phyloP scores from a whole-genome alignment of 805 yeast genomes.

The Torulaspora gathmanii region DNA sequence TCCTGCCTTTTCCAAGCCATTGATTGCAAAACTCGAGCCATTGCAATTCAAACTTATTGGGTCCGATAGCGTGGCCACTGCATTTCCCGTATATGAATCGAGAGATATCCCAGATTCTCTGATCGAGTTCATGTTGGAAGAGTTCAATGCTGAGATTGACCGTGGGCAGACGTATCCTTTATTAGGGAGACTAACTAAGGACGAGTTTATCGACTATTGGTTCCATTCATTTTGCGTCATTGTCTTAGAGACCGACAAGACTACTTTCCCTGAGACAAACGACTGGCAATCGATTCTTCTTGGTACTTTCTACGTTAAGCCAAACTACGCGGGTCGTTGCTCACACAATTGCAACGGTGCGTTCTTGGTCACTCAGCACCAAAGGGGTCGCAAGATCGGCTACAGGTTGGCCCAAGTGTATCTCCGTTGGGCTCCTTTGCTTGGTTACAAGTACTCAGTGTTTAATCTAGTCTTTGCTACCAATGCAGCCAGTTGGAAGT shows the following conservation, averaged over 20 bases:
- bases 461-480: constrained; percentile 84
- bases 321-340: constrained; percentile 81
- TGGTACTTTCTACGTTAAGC: constrained; percentile 79
- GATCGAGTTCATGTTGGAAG: constrained; percentile 42
- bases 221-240: constrained; percentile 62
- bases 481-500: constrained; percentile 65
- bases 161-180: constrained; percentile 77
- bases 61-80: constrained; percentile 47
- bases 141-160: constrained; percentile 62
- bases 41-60: constrained; percentile 41
- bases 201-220: constrained; percentile 63
- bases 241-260: constrained; percentile 45
- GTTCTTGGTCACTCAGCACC: constrained; percentile 57
- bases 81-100: constrained; percentile 53
- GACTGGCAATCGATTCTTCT: constrained; percentile 49
- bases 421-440: constrained; percentile 63
- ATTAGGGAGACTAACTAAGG: constrained; percentile 37
- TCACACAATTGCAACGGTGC: constrained; percentile 88
- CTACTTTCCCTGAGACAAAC: constrained; percentile 19
- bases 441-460: constrained; percentile 79
- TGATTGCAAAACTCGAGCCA: constrained; percentile 37
- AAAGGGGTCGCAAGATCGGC: constrained; percentile 69
- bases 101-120: constrained; percentile 49
- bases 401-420: constrained; percentile 62
- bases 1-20: constrained; percentile 34